A percentile compares a stretch with the other conserved stretches of the same genome.
phyloP scores from a whole-genome alignment of 2,329 filamentous ascomycete species.

The Exophiala sideris region DNA sequence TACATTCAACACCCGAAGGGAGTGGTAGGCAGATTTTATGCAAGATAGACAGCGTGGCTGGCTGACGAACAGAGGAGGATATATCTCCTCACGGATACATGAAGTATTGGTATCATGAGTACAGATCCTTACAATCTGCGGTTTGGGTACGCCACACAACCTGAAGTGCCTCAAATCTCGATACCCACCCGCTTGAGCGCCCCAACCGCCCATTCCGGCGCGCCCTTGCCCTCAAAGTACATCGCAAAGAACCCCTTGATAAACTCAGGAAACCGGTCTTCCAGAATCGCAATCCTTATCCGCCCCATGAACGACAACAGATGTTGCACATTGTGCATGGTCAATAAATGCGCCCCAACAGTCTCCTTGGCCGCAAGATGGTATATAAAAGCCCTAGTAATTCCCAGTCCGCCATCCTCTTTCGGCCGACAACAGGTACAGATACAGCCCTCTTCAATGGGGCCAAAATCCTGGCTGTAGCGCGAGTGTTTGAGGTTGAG shows the following conservation, averaged over 20 bases:
- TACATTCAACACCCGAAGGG: not conserved
- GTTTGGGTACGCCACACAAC: no score
- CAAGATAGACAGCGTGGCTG: no score
- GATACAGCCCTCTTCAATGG: conserved; percentile 77
- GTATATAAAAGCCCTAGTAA: conserved; percentile 85
- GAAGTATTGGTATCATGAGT: no score
- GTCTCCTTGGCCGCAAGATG: conserved; percentile 94
- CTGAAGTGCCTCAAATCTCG: conserved; percentile 53
- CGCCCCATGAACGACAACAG: conserved; percentile 78
- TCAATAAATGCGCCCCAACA: conserved; percentile 72
- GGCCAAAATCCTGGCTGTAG: conserved; percentile 75
- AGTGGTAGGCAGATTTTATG: no score
- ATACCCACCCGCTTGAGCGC: conserved; percentile 78
- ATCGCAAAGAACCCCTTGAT: conserved; percentile 73
- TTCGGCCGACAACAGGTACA: conserved; percentile 72
- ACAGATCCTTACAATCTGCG: no score
- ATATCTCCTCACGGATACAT: no score
- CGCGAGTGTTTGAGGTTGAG: conserved; percentile 76
- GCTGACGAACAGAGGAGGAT: no score
- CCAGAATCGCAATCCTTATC: conserved; percentile 72
- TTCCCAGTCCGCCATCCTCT: conserved; percentile 66
- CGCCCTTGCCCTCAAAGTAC: conserved; percentile 66
- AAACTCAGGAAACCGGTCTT: conserved; percentile 76
- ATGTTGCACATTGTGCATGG: conserved; percentile 95
- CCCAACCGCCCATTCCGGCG: conserved; percentile 79